Evolutionary conservation across 2,329 filamentous ascomycete species (phyloP).

Genomic region (Elsinoe perseae): DNA sequence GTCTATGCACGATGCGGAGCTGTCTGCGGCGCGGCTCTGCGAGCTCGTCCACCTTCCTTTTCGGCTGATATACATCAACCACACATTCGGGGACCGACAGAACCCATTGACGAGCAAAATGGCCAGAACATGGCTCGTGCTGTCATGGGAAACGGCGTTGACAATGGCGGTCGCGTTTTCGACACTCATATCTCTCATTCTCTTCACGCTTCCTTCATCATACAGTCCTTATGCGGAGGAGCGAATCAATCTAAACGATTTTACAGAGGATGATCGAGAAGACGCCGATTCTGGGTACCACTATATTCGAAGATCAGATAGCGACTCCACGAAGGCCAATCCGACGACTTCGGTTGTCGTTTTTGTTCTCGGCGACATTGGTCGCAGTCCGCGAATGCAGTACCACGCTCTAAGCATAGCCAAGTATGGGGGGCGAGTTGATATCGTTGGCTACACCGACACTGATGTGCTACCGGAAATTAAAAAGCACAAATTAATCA

Average conservation of each 20-base stretch:
- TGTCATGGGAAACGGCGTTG: slow-evolving; percentile 33
- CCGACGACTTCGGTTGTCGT: slow-evolving; percentile 59
- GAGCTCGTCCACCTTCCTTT: slow-evolving; percentile 6
- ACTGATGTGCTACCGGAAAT: slow-evolving; percentile 76
- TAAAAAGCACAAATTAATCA: slow-evolving; percentile 58
- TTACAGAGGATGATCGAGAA: slow-evolving; percentile 25
- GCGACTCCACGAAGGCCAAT: slow-evolving; percentile 23
- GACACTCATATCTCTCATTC: slow-evolving; percentile 42
- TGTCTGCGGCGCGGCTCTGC: slow-evolving; percentile 8
- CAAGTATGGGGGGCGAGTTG: slow-evolving; percentile 68
- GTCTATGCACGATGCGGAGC: slow-evolving; percentile 8
- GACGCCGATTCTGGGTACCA: slow-evolving; percentile 27
- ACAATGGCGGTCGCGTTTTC: slow-evolving; percentile 36
- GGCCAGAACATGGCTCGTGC: slow-evolving; percentile 25
- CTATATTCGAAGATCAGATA: slow-evolving; percentile 22
- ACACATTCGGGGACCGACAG: neutral
- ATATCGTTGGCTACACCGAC: slow-evolving; percentile 84
- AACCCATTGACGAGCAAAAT: slow-evolving; percentile 21
- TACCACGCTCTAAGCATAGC: slow-evolving; percentile 94
- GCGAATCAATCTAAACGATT: slow-evolving; percentile 23
- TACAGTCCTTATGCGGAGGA: slow-evolving; percentile 37
- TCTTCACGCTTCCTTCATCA: slow-evolving; percentile 47
- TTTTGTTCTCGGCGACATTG: slow-evolving; percentile 89
- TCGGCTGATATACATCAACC: neutral
- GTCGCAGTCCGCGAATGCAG: slow-evolving; percentile 93